Evolutionary conservation across 306 rosid species (phyloP).

Genomic region (Quillaja saponaria): DNA sequence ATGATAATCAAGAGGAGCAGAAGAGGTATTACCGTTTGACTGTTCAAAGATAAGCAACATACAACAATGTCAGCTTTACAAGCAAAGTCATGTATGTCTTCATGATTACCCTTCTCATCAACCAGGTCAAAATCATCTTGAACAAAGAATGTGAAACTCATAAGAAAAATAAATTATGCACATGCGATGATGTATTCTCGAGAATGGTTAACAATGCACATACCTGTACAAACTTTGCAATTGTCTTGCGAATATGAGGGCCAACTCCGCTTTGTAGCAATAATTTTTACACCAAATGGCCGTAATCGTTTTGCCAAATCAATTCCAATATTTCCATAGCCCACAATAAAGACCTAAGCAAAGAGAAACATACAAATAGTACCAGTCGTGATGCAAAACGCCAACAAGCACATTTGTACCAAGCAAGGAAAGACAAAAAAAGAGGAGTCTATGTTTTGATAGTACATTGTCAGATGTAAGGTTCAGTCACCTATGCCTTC

Average conservation of each 20-base stretch:
- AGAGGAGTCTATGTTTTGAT: slow-evolving; percentile 8
- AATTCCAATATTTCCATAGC: slow-evolving; percentile 84
- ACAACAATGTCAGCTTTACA: slow-evolving; percentile 80
- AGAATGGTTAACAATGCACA: slow-evolving; percentile 18
- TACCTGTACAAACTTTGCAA: slow-evolving; percentile 37
- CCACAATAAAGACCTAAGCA: slow-evolving; percentile 75
- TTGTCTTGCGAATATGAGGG: slow-evolving; percentile 29
- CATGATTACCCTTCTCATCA: slow-evolving; percentile 73
- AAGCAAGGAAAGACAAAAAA: neutral
- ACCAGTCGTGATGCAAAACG: slow-evolving; percentile 11
- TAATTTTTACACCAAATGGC: slow-evolving; percentile 83
- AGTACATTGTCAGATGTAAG: neutral
- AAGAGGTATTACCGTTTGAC: slow-evolving; percentile 62
- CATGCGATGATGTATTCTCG: slow-evolving; percentile 27
- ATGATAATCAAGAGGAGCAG: too few relatives aligned
- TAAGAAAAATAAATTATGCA: slow-evolving; percentile 21
- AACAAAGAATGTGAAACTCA: slow-evolving; percentile 25
- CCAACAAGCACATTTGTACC: slow-evolving; percentile 7
- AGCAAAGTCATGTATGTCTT: slow-evolving; percentile 70
- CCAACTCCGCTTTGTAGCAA: slow-evolving; percentile 93
- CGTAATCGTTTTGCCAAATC: slow-evolving; percentile 74
- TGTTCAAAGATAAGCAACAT: slow-evolving; percentile 69
- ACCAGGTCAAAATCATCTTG: slow-evolving; percentile 54
- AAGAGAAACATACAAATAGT: slow-evolving; percentile 10
- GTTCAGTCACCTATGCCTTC: too few relatives aligned